Evolutionary conservation across 192 early-diverging fungal species (phyloP), one percentile per base, ranked within the genome.

Genomic region (Backusella morwellensis): DNA sequence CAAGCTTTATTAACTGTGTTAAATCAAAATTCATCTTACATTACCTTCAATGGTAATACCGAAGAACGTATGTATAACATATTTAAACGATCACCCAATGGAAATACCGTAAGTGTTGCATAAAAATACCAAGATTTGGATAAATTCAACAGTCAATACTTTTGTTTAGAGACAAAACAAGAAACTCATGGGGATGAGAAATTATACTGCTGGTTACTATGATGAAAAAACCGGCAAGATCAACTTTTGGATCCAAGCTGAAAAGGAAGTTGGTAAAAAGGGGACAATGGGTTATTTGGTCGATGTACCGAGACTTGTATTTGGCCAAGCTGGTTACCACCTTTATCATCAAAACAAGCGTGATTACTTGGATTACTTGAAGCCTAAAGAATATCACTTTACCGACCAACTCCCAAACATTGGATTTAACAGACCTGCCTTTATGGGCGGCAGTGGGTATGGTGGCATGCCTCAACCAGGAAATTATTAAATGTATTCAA

Each of bases 61-160:
- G 86, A 88, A 47, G 94, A 96, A 66, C 81, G 87, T 50, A 94
- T 96, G 92, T 86, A 91, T 74, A 84, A 89, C 32, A 77, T 92
- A 42, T 96, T 96, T 75, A 84, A 86, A 23, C 35, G 84, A 70
- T 92, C 93, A 68, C 91, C 92, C 54, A 89, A 94, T 68, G 93
- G 92, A 15, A 85, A 82, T 70, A 79, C 78, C 15, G 78, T 79
- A 75, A 71, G 73, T 54, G 17, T 47, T n/a, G 41, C 0, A 34
- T 44, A 40, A 12, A 68, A 4, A 19, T 3, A 68, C 17, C 9
- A 34, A 52, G 2, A 7, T 19, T 50, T 50, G 7, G 7, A 41
- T 32, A 17, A 32, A 26, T 34, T 70, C 21, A 35, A 23, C 9
- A 40, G 38, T 40, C 7, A 70, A 66, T 36, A n/a, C n/a, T n/a